These are phyloP conservation scores for Naematelia aurantialba DNA, from an alignment of 768 basidiomycete species.

Conservation along the genomic window DNA sequence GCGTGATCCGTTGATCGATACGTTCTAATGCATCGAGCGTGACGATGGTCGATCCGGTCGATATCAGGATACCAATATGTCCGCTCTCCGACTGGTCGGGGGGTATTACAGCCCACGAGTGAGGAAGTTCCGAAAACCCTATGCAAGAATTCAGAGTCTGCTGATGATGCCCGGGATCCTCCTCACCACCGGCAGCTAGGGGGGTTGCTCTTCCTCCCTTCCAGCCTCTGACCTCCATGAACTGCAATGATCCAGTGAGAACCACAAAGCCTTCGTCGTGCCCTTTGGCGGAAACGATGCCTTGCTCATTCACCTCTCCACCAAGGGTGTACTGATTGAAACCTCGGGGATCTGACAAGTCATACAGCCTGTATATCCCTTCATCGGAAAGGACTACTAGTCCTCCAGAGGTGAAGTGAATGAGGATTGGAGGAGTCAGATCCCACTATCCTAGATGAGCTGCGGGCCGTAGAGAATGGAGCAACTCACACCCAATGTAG, in stretches of 20 bases:
- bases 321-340: slow-evolving; percentile 83
- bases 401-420: slow-evolving; percentile 52
- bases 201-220: slow-evolving; percentile 68
- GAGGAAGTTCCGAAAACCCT: slow-evolving; percentile 75
- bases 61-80: slow-evolving; percentile 83
- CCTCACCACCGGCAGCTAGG: slow-evolving; percentile 70
- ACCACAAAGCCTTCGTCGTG: slow-evolving; percentile 85
- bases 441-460: slow-evolving; percentile 69
- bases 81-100: slow-evolving; percentile 84
- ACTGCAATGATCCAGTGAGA: slow-evolving; percentile 66
- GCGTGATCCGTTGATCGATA: slow-evolving; percentile 74
- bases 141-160: background rate
- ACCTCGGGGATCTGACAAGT: slow-evolving; percentile 59
- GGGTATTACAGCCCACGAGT: slow-evolving; percentile 82
- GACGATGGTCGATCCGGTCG: slow-evolving; percentile 72
- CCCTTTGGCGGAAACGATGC: slow-evolving; percentile 77
- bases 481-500: slow-evolving; percentile 53
- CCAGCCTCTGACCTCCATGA: slow-evolving; percentile 88
- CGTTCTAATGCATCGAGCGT: slow-evolving; percentile 84
- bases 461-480: slow-evolving; percentile 8
- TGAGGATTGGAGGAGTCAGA: slow-evolving; percentile 59
- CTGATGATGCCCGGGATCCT: background rate
- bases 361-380: slow-evolving; percentile 80
- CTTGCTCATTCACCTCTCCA: slow-evolving; percentile 69
- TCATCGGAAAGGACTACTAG: slow-evolving; percentile 86